Conservation (phyloP, 306 rosid species). For the Abrus pulchellus region DNA sequence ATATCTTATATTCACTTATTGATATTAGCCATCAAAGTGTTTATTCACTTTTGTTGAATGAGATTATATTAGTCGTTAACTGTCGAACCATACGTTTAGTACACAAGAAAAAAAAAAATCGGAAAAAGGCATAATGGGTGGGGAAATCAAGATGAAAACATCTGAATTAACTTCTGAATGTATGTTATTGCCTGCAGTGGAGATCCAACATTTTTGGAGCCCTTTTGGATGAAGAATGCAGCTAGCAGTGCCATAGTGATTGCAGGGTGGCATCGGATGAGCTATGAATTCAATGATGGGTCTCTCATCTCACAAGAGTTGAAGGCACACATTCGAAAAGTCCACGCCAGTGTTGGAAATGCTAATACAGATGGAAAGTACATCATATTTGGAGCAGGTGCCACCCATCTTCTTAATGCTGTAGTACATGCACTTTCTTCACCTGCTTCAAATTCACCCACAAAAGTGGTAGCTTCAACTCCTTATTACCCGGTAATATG, state of each 20-base stretch:
- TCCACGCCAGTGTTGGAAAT: slow-evolving; percentile 54
- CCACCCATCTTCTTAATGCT: slow-evolving; percentile 63
- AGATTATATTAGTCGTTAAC: no score
- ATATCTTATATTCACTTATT: background rate
- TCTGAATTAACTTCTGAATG: background rate
- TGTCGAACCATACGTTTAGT: no score
- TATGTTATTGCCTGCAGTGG: slow-evolving; percentile 48
- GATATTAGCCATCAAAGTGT: background rate
- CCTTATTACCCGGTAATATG: slow-evolving; percentile 55
- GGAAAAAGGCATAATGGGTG: no score
- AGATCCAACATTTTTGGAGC: slow-evolving; percentile 63
- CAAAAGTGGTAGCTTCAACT: slow-evolving; percentile 46
- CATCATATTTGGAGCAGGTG: slow-evolving; percentile 61
- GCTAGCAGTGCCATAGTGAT: slow-evolving; percentile 52
- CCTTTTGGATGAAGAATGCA: slow-evolving; percentile 62
- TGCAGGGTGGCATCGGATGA: slow-evolving; percentile 69
- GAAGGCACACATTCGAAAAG: slow-evolving; percentile 40
- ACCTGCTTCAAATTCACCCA: slow-evolving; percentile 19
- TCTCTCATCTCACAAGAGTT: slow-evolving; percentile 53
- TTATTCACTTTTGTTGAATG: no score
- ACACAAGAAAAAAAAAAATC: no score
- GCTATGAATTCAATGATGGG: slow-evolving; percentile 47
- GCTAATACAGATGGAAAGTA: slow-evolving; percentile 54
- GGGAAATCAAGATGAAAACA: no score
- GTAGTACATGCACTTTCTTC: slow-evolving; percentile 58